Percentiles rank a stretch among this genome's conserved stretches.
phyloP scores from a whole-genome alignment of 2,329 filamentous ascomycete species.

The Akanthomyces uredinophilus region DNA sequence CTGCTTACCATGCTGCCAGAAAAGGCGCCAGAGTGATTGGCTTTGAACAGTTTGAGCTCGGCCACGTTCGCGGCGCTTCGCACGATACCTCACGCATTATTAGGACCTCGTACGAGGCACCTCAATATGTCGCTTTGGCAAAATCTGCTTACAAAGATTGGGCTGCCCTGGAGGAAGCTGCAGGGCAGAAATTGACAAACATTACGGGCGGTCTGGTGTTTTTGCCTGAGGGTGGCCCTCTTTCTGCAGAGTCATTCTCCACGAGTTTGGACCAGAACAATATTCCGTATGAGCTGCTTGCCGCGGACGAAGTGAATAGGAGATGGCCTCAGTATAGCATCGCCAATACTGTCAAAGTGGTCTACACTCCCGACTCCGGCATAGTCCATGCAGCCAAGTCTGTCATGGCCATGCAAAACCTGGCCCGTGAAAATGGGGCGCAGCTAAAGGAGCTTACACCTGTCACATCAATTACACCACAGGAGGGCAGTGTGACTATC shows the following conservation, averaged over 20 bases:
- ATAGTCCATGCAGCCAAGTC: slow-evolving; percentile 18
- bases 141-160: slow-evolving; percentile 22
- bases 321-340: slow-evolving; percentile 22
- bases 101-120: slow-evolving; percentile 20
- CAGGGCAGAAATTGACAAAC: slow-evolving; percentile 19
- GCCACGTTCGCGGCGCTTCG: slow-evolving; percentile 22
- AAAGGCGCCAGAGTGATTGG: slow-evolving; percentile 22
- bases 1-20: slow-evolving; percentile 17
- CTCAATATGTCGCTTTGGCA: slow-evolving; percentile 22
- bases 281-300: slow-evolving; percentile 20
- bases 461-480: slow-evolving; percentile 5
- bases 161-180: slow-evolving; percentile 19
- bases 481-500: background rate
- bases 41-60: slow-evolving; percentile 24
- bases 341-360: slow-evolving; percentile 14
- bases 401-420: slow-evolving; percentile 15
- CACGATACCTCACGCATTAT: slow-evolving; percentile 24
- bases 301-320: slow-evolving; percentile 13
- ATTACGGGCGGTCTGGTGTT: slow-evolving; percentile 23
- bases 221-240: slow-evolving; percentile 16
- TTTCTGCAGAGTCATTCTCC: background rate
- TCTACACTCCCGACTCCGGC: slow-evolving; percentile 23
- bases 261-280: slow-evolving; percentile 12
- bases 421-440: slow-evolving; percentile 13
- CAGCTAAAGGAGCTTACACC: slow-evolving; percentile 11